A percentile compares a stretch with the other conserved stretches of the same genome.
Conservation (phyloP, 2,329 filamentous ascomycete species). For the Blastomyces percursus region DNA sequence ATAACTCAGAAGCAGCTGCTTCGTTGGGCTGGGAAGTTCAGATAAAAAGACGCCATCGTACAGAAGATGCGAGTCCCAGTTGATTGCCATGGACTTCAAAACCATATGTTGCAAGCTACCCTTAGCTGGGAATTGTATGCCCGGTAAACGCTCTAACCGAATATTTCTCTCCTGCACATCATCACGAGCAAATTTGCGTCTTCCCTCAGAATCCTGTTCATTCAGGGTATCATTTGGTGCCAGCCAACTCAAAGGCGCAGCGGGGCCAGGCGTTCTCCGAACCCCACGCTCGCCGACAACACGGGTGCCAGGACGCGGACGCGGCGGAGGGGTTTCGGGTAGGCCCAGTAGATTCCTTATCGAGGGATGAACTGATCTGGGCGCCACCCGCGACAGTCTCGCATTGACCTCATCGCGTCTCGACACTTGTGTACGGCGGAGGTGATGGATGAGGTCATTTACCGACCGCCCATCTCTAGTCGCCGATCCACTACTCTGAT, state of each 20-base stretch:
- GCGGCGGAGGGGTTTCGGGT: slow-evolving; percentile 33
- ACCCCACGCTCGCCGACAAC: slow-evolving; percentile 25
- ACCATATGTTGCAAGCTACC: slow-evolving; percentile 41
- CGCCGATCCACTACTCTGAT: slow-evolving; percentile 16
- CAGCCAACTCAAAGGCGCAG: slow-evolving; percentile 38
- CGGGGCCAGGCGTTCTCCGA: slow-evolving; percentile 35
- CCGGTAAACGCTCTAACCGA: slow-evolving; percentile 32
- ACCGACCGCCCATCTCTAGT: slow-evolving; percentile 27
- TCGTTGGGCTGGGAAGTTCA: slow-evolving; percentile 41
- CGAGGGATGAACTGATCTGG: slow-evolving; percentile 36
- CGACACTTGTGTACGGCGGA: slow-evolving; percentile 33
- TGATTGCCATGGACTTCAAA: slow-evolving; percentile 43
- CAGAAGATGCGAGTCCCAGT: slow-evolving; percentile 47
- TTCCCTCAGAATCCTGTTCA: not conserved
- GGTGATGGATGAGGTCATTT: slow-evolving; percentile 39
- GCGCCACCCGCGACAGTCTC: slow-evolving; percentile 16
- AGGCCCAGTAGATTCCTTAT: slow-evolving; percentile 36
- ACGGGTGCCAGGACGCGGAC: slow-evolving; percentile 28
- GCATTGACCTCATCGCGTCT: slow-evolving; percentile 15
- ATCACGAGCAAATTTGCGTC: slow-evolving; percentile 10
- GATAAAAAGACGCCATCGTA: slow-evolving; percentile 47
- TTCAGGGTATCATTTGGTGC: slow-evolving; percentile 12
- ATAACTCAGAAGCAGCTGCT: slow-evolving; percentile 46
- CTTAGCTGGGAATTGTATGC: slow-evolving; percentile 26
- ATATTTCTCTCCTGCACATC: slow-evolving; percentile 18